Base-by-base conservation (phyloP, 2,329 filamentous ascomycete species). In the Falciphora oryzae region DNA sequence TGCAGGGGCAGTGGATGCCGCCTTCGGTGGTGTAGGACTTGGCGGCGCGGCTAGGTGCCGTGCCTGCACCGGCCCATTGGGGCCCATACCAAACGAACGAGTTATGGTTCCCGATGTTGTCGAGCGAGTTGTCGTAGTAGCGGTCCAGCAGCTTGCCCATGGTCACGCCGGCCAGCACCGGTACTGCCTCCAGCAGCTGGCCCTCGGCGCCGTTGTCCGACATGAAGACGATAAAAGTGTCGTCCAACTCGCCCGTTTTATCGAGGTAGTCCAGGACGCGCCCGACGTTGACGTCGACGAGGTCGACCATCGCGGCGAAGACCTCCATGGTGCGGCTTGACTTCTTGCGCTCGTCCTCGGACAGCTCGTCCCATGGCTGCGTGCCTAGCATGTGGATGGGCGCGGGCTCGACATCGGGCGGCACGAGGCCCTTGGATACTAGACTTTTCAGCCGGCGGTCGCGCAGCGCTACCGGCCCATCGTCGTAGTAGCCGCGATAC, bases 221-320 rank as follows among this genome's bases (percentile, higher is more conserved):
- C n/a, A 66, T 53, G 59, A 66, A 67, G 56, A 58, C 59, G 6
- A 67, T 50, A 32, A 67, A 59, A 63, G 85, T 89, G 71, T 88
- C 86, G 67, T 89, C 85, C 1, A 85, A 77, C 70, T 89, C 85
- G 65, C 80, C 83, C 3, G 80, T 83, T 57, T 79, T 71, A 63
- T 83, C 76, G 5, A 88, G 78, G 68, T 87, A 83, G 56, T 84
- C 75, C 31, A 86, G 75, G 2, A 88, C 81, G 65, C 83, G 83
- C 53, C 85, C 85, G 25, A 89, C 80, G 65, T 86, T 85, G 64
- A 72, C 72, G 68, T 89, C 86, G 63, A 88, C 87, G 63, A 78
- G 79, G 65, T 88, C 85, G 4, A 88, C 85, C 84, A 89, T 89
- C 11, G 78, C 86, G 0, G 86, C 85, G 66, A 83, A 89, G 3